Evolutionary conservation across 768 basidiomycete genomes (phyloP).

Genomic region (Lactarius sp.): DNA sequence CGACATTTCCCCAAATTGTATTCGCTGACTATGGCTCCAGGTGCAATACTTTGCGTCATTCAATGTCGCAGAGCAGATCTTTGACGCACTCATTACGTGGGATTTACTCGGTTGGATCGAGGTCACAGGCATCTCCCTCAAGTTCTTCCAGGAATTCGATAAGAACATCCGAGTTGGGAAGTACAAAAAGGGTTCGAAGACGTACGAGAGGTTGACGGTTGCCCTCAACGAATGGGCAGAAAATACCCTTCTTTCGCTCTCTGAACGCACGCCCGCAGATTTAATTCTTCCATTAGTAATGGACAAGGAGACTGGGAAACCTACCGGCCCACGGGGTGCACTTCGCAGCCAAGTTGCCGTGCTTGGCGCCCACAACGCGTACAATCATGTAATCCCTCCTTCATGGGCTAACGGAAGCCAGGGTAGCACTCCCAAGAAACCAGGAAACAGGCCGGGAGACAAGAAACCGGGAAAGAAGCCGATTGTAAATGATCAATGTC

Average conservation of each 20-base stretch:
- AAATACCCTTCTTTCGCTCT: conserved; percentile 50
- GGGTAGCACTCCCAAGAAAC: background rate
- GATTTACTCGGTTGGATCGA: conserved; percentile 24
- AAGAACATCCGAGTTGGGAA: too few relatives aligned
- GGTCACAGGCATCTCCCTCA: conserved; percentile 19
- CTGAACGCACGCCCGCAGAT: too few relatives aligned
- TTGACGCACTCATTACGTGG: conserved; percentile 30
- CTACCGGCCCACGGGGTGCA: background rate
- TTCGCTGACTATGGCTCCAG: conserved; percentile 8
- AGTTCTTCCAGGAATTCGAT: too few relatives aligned
- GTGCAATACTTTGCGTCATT: conserved; percentile 32
- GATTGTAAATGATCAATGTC: too few relatives aligned
- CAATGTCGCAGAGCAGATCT: conserved; percentile 32
- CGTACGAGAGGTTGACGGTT: too few relatives aligned
- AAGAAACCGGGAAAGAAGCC: background rate
- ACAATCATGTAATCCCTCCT: conserved; percentile 7
- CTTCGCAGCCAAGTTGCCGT: conserved; percentile 14
- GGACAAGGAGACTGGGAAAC: conserved; percentile 8
- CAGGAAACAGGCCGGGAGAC: too few relatives aligned
- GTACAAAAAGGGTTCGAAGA: background rate
- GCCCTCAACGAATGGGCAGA: too few relatives aligned
- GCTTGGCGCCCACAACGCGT: background rate
- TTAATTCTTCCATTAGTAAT: too few relatives aligned
- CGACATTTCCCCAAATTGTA: background rate
- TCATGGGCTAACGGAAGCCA: conserved; percentile 5